Evolutionary conservation across 1,284 basidiomycete species (phyloP), one percentile per base, ranked within the genome.

Genomic region (Fomitopsis pinicola): DNA sequence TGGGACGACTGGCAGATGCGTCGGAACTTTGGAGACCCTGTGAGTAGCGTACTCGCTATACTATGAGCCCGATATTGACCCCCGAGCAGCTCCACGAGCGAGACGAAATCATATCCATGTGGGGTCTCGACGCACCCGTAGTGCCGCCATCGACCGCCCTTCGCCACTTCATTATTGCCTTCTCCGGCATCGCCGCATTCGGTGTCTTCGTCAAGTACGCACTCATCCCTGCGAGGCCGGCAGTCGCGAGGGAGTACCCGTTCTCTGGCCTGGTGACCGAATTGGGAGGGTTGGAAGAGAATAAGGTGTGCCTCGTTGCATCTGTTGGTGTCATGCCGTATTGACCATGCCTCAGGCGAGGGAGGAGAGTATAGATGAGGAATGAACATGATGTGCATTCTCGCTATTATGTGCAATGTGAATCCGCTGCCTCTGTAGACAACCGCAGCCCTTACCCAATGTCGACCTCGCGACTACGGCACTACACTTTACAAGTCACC

Each of bases 1-100:
- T 96, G 93, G 93, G 86, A 91, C 77, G 93, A 96, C 74, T 71
- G 75, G 50, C 87, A 93, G 72, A 85, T 91, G 80, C 82, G 94
- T 66, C 85, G 91, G 65, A 95, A 96, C 76, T 91, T 88, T 77
- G 91, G 89, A 56, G 94, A 96, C 69, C 80, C 88, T 22, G 94
- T 95, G 69, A 70, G 84, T 77, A 62, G 53, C 61, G 14, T 44
- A 22, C 45, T 38, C 54, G 42, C 17, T 14, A 38, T 58, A 45
- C 44, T 42, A 57, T 38, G 54, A 57, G 54, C 56, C 22, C 15
- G 22, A 46, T 50, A 57, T 64, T 63, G 62, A 73, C 61, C 48
- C 26, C 28, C 26, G 44, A 15, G 53, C 69, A 95, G 92, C 73
- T 95, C 40, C 92, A 94, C 67, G 91, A 94, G 75, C 82, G 87